phyloP scores from a whole-genome alignment of 192 early-diverging fungal species.

The Coemansia sp. region DNA sequence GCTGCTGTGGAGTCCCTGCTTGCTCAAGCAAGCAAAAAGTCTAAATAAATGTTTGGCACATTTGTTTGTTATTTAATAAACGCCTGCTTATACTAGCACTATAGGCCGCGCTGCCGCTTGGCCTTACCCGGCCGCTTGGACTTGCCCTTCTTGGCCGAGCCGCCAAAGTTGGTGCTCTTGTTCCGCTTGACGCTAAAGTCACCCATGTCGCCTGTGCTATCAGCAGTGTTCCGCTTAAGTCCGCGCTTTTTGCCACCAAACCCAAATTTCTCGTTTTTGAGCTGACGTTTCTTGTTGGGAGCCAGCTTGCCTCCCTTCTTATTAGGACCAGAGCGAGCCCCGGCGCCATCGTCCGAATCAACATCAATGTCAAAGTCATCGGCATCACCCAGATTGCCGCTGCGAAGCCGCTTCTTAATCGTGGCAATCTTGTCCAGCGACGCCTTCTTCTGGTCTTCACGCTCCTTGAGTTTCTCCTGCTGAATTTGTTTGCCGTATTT shows the following conservation, averaged over 20 bases:
- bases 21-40: too few relatives aligned
- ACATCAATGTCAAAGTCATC: slow-evolving; percentile 52
- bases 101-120: slow-evolving; percentile 34
- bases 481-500: slow-evolving; percentile 99
- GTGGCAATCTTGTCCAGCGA: slow-evolving; percentile 89
- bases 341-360: slow-evolving; percentile 33
- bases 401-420: slow-evolving; percentile 82
- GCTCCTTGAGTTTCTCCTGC: slow-evolving; percentile 83
- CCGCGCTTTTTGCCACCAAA: slow-evolving; percentile 87
- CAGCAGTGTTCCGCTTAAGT: slow-evolving; percentile 76
- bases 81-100: slow-evolving; percentile 4
- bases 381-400: slow-evolving; percentile 42
- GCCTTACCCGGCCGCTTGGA: slow-evolving; percentile 50
- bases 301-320: slow-evolving; percentile 25
- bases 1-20: too few relatives aligned
- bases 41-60: too few relatives aligned
- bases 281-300: slow-evolving; percentile 57
- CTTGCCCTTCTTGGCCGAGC: slow-evolving; percentile 21
- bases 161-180: slow-evolving; percentile 40
- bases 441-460: slow-evolving; percentile 81
- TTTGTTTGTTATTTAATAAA: too few relatives aligned
- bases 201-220: slow-evolving; percentile 70
- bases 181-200: slow-evolving; percentile 59
- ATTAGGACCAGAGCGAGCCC: background rate
- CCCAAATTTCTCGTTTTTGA: slow-evolving; percentile 85